Evolutionary conservation across 495 filamentous ascomycete genomes (phyloP).

Genomic region (Penicillium chermesinum): DNA sequence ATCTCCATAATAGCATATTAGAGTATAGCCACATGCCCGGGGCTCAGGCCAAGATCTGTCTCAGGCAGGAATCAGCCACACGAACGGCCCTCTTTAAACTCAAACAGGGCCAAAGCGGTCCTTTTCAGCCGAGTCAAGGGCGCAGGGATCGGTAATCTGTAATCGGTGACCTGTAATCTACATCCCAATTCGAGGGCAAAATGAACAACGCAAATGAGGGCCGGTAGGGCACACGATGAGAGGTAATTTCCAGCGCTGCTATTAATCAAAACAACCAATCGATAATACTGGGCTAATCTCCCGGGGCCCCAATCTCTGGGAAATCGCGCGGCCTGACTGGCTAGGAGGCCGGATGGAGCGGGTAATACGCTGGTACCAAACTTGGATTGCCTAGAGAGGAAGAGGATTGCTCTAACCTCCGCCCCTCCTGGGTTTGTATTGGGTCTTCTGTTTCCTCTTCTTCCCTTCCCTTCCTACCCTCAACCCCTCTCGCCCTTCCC

Average conservation of each 20-base stretch:
- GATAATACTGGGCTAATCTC: neutral
- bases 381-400: no score
- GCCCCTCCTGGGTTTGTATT: slow-evolving; percentile 18
- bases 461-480: slow-evolving; percentile 31
- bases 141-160: neutral
- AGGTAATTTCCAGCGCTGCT: no score
- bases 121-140: slow-evolving; percentile 12
- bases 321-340: neutral
- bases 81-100: neutral
- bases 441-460: slow-evolving; percentile 17
- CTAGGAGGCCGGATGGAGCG: neutral
- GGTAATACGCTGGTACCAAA: slow-evolving; percentile 14
- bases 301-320: neutral
- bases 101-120: neutral
- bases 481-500: slow-evolving; percentile 7
- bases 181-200: neutral
- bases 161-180: no score
- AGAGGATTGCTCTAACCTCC: slow-evolving; percentile 3
- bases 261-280: no score
- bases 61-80: neutral
- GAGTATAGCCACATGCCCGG: no score
- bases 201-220: no score
- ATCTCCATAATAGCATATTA: neutral
- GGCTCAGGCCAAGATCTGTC: neutral
- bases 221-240: no score